Evolutionary conservation across 805 yeast species (phyloP).

Genomic region (Metschnikowia chrysomelidarum): DNA sequence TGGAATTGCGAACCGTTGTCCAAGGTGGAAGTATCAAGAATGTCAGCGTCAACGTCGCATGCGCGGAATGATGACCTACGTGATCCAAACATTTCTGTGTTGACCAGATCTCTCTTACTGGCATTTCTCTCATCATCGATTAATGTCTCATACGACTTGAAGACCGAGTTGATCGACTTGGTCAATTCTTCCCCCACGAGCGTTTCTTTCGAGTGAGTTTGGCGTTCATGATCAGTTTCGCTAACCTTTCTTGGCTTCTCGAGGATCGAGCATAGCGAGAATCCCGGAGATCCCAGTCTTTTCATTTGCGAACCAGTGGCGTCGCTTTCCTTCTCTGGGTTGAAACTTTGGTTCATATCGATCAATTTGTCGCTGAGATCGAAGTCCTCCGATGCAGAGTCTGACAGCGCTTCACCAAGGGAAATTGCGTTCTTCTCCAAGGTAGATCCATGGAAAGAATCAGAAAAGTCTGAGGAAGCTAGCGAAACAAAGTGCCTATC

Average conservation of each 20-base stretch:
- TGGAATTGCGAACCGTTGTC: slow-evolving; percentile 16
- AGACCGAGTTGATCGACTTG: slow-evolving; percentile 25
- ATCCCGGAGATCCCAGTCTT: slow-evolving; percentile 1
- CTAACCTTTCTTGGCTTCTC: background rate
- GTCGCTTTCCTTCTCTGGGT: slow-evolving; percentile 1
- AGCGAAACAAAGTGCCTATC: slow-evolving; percentile 22
- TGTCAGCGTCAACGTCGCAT: slow-evolving; percentile 15
- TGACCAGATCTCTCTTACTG: slow-evolving; percentile 1
- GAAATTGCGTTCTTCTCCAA: slow-evolving; percentile 24
- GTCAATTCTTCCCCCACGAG: slow-evolving; percentile 18
- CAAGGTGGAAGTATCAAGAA: slow-evolving; percentile 25
- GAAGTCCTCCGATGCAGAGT: slow-evolving; percentile 21
- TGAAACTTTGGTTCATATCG: slow-evolving; percentile 7
- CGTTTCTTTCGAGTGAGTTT: slow-evolving; percentile 26
- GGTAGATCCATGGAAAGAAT: slow-evolving; percentile 21
- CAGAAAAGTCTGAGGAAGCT: slow-evolving; percentile 17
- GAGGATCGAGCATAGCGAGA: background rate
- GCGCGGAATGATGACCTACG: slow-evolving; percentile 12
- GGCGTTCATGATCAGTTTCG: too few species aligned
- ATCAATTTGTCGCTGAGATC: slow-evolving; percentile 13
- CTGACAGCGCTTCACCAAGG: slow-evolving; percentile 20
- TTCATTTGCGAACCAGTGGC: background rate
- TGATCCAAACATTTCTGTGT: slow-evolving; percentile 8
- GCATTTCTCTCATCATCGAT: slow-evolving; percentile 6
- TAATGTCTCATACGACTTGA: slow-evolving; percentile 25